phyloP scores from a whole-genome alignment of 345 rosid species.

The Citrus reticulata region DNA sequence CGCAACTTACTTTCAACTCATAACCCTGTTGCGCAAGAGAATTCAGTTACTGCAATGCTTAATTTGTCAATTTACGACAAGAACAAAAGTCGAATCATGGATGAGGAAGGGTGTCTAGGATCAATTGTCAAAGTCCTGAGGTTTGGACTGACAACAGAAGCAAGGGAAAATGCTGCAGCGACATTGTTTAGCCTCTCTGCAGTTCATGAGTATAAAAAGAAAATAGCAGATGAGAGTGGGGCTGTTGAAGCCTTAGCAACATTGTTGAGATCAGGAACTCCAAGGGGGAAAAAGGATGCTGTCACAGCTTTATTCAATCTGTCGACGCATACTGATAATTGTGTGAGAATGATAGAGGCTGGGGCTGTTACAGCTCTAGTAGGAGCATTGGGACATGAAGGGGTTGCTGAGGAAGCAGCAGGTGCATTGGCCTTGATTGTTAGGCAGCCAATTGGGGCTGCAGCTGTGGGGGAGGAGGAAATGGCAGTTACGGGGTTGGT shows the following conservation, averaged over 20 bases:
- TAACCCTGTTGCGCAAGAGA: constrained; percentile 75
- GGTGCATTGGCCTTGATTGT: constrained; percentile 87
- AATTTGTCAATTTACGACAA: constrained; percentile 81
- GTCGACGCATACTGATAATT: constrained; percentile 79
- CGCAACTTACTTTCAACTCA: constrained; percentile 51
- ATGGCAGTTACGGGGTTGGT: constrained; percentile 60
- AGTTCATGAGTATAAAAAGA: constrained; percentile 88
- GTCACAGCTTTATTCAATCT: constrained; percentile 87
- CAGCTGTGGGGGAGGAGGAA: constrained; percentile 75
- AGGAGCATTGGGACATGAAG: constrained; percentile 64
- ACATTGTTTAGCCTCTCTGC: constrained; percentile 90
- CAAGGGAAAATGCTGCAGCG: constrained; percentile 93
- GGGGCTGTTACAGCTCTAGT: constrained; percentile 76
- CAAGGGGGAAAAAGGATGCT: constrained; percentile 92
- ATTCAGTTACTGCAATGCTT: constrained; percentile 88
- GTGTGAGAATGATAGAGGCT: constrained; percentile 69
- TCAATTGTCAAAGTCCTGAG: constrained; percentile 70
- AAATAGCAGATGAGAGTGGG: constrained; percentile 57
- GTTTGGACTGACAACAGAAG: constrained; percentile 70
- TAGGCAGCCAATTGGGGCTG: constrained; percentile 73
- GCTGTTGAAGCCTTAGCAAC: constrained; percentile 75
- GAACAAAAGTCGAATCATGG: constrained; percentile 81
- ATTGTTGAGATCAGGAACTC: constrained; percentile 66
- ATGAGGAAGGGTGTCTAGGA: constrained; percentile 71
- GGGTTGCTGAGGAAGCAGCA: constrained; percentile 88